Evolutionary conservation across 768 basidiomycete genomes (phyloP).

Genomic region (Boletus rufocinnamomeus): DNA sequence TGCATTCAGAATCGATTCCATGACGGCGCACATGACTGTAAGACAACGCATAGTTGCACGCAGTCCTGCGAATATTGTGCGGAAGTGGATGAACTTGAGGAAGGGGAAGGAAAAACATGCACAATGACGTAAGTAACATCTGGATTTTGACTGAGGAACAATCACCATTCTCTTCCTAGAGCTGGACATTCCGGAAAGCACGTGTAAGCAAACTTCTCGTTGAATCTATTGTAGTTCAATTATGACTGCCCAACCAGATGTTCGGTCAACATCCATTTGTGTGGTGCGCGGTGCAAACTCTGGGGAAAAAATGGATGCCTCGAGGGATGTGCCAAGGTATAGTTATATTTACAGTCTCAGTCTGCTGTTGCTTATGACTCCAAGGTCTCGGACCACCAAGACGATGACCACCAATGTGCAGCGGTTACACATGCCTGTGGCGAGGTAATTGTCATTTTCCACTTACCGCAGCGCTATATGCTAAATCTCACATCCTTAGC

Average conservation of each 20-base stretch:
- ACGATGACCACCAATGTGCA: slow-evolving; percentile 53
- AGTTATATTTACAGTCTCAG: not conserved
- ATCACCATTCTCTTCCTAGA: slow-evolving; percentile 29
- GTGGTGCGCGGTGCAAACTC: slow-evolving; percentile 52
- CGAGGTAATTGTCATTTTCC: slow-evolving; percentile 38
- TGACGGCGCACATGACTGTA: slow-evolving; percentile 48
- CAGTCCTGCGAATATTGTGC: slow-evolving; percentile 46
- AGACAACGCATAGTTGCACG: slow-evolving; percentile 49
- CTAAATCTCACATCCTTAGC: slow-evolving; percentile 31
- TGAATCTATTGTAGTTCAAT: not conserved
- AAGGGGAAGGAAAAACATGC: slow-evolving; percentile 37
- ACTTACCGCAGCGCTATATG: not conserved
- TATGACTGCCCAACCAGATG: slow-evolving; percentile 41
- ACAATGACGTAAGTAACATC: slow-evolving; percentile 44
- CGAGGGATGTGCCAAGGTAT: slow-evolving; percentile 52
- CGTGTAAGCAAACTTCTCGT: slow-evolving; percentile 42
- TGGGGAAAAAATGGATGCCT: slow-evolving; percentile 52
- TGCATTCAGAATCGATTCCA: slow-evolving; percentile 53
- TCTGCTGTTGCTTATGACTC: not conserved
- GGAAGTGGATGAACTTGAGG: slow-evolving; percentile 33
- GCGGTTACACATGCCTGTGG: slow-evolving; percentile 56
- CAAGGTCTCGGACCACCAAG: slow-evolving; percentile 49
- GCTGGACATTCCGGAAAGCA: slow-evolving; percentile 59
- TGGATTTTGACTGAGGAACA: not conserved
- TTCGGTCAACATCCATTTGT: slow-evolving; percentile 51